Conservation (phyloP, 768 basidiomycete species). For the Leccinum rimulosum region DNA sequence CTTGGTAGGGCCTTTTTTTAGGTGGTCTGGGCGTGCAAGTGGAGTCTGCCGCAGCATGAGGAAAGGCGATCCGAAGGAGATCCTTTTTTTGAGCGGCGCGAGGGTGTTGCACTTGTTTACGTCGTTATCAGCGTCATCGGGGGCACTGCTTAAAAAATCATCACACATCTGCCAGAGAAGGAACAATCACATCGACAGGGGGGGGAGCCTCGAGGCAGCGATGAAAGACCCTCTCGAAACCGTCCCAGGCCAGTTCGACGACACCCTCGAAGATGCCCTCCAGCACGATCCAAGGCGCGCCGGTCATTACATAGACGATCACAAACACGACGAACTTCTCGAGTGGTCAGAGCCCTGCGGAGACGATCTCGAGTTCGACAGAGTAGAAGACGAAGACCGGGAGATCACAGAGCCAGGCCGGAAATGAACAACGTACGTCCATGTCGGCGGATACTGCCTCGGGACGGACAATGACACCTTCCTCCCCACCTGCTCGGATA, state of each 20-base stretch:
- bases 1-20: conserved; percentile 10
- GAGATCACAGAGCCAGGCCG: conserved; percentile 76
- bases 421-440: no score
- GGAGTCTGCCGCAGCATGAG: conserved; percentile 1
- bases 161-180: neutral
- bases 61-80: conserved; percentile 1
- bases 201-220: conserved; percentile 12
- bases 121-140: neutral
- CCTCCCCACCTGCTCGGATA: no score
- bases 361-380: conserved; percentile 51
- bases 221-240: conserved; percentile 23
- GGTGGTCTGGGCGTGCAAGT: neutral
- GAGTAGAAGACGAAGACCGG: conserved; percentile 88
- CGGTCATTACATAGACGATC: conserved; percentile 45
- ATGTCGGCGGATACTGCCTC: no score
- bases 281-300: conserved; percentile 21
- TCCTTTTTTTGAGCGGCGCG: neutral
- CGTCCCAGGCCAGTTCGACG: conserved; percentile 61
- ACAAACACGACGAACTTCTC: conserved; percentile 17
- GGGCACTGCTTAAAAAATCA: neutral
- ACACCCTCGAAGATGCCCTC: conserved; percentile 42
- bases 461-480: no score
- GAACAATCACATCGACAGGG: neutral
- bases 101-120: conserved; percentile 24
- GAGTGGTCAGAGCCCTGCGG: conserved; percentile 39